Conservation (phyloP, 1,284 basidiomycete species). For the Neolentinus lepideus region DNA sequence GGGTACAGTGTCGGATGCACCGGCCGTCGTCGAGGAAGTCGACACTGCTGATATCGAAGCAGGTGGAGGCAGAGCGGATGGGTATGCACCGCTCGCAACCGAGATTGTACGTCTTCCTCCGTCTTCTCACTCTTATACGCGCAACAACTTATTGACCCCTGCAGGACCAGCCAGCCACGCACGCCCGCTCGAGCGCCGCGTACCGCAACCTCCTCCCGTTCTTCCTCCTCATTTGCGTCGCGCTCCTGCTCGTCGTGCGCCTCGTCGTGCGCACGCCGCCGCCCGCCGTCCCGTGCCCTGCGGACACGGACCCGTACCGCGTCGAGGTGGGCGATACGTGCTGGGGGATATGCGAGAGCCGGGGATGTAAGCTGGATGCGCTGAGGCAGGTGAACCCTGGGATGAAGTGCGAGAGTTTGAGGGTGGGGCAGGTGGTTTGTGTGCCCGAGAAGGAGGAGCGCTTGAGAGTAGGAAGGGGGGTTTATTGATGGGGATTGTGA, state of each 20-base stretch:
- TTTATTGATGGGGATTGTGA: neutral
- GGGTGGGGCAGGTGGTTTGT: conserved; percentile 56
- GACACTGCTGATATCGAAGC: conserved; percentile 49
- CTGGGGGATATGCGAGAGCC: conserved; percentile 52
- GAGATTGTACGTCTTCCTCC: conserved; percentile 37
- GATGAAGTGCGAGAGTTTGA: conserved; percentile 48
- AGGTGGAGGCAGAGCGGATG: conserved; percentile 39
- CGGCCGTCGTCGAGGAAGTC: conserved; percentile 11
- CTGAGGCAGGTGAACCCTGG: conserved; percentile 46
- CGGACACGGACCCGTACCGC: conserved; percentile 37
- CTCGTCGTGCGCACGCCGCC: conserved; percentile 38
- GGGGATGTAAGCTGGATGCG: conserved; percentile 47
- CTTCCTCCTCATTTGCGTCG: conserved; percentile 60
- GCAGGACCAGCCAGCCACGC: conserved; percentile 20
- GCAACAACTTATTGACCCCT: conserved; percentile 5
- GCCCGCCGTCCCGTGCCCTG: conserved; percentile 34
- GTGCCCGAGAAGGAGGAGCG: conserved; percentile 29
- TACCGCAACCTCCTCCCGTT: conserved; percentile 68
- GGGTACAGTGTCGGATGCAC: conserved; percentile 15
- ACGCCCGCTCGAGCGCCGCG: conserved; percentile 28
- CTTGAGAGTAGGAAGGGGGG: neutral
- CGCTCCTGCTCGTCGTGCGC: conserved; percentile 61
- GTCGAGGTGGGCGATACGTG: conserved; percentile 61
- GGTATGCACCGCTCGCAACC: conserved; percentile 45
- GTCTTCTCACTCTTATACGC: conserved; percentile 1